Percentiles rank a stretch among this genome's conserved stretches.
phyloP scores from a whole-genome alignment of 2,329 filamentous ascomycete genomes.

The Alternaria infectoria region DNA sequence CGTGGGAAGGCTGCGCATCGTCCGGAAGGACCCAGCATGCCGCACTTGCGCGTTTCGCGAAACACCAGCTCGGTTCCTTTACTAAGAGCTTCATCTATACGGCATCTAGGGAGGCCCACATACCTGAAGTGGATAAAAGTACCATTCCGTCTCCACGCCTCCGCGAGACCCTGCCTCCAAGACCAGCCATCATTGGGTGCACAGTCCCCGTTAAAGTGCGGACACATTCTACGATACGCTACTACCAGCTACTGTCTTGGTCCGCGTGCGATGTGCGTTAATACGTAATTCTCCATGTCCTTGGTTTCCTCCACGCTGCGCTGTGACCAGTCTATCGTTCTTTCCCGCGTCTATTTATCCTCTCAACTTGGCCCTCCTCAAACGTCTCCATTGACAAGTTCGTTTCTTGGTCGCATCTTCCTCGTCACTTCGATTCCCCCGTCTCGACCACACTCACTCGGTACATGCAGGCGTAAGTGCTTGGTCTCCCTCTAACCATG shows the following conservation, averaged over 20 bases:
- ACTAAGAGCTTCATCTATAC: conserved; percentile 14
- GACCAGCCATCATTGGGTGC: conserved; percentile 14
- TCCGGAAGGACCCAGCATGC: neutral
- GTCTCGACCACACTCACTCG: neutral
- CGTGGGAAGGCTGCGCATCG: neutral
- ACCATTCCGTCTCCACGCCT: conserved; percentile 21
- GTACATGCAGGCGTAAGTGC: conserved; percentile 17
- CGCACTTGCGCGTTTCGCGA: neutral
- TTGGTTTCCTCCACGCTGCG: conserved; percentile 5
- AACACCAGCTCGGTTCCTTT: neutral
- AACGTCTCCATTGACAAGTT: neutral
- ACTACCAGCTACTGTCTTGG: conserved; percentile 12
- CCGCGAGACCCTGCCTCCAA: conserved; percentile 8
- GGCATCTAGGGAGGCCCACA: conserved; percentile 19
- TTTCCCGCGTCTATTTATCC: neutral
- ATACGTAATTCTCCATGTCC: conserved; percentile 20
- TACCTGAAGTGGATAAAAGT: conserved; percentile 19
- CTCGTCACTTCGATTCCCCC: neutral
- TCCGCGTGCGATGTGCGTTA: neutral
- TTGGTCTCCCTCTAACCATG: conserved; percentile 19
- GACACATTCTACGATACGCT: conserved; percentile 8
- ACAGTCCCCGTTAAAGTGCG: conserved; percentile 3
- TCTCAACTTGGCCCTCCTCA: neutral
- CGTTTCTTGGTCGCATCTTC: neutral
- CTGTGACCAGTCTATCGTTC: conserved; percentile 3